Percentiles rank a stretch among this genome's conserved stretches.
Conservation (phyloP, 148 eudicot genomes). For the Spergularia marina region DNA sequence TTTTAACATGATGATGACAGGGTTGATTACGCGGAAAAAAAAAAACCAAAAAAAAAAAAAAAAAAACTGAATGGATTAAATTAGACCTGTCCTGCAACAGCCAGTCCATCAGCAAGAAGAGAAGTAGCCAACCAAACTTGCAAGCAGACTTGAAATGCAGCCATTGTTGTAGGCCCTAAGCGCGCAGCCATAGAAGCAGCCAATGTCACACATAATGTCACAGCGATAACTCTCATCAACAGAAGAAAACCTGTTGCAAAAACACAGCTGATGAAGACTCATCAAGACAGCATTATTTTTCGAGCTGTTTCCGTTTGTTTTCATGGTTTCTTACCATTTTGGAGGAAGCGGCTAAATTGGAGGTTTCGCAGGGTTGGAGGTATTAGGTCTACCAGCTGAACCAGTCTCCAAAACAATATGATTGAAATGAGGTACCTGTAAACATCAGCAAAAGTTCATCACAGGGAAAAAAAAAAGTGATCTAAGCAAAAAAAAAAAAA, state of each 20-base stretch:
- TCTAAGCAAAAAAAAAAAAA: not conserved
- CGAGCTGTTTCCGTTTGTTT: not conserved
- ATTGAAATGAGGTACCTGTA: constrained; percentile 65
- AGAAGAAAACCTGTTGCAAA: constrained; percentile 37
- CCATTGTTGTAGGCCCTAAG: constrained; percentile 66
- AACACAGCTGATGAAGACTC: not conserved
- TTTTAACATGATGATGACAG: no score
- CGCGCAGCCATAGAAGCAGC: constrained; percentile 79
- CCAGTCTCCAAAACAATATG: constrained; percentile 64
- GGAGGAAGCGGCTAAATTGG: constrained; percentile 62
- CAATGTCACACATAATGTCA: constrained; percentile 67
- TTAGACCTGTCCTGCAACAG: constrained; percentile 76
- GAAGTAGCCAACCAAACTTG: constrained; percentile 80
- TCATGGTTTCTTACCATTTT: constrained; percentile 46
- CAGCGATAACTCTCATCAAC: constrained; percentile 74
- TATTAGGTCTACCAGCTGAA: constrained; percentile 59
- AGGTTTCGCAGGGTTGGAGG: constrained; percentile 55
- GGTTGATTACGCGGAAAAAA: not conserved
- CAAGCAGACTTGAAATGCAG: constrained; percentile 78
- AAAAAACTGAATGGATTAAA: not conserved
- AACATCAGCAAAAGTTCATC: not conserved
- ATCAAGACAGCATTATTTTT: not conserved
- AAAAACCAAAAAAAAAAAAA: not conserved
- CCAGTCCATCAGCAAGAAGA: constrained; percentile 78
- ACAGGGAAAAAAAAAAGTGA: not conserved